These are phyloP conservation scores for Thermoascus crustaceus DNA, from an alignment of 2,329 filamentous ascomycete species.

Conservation along the genomic window DNA sequence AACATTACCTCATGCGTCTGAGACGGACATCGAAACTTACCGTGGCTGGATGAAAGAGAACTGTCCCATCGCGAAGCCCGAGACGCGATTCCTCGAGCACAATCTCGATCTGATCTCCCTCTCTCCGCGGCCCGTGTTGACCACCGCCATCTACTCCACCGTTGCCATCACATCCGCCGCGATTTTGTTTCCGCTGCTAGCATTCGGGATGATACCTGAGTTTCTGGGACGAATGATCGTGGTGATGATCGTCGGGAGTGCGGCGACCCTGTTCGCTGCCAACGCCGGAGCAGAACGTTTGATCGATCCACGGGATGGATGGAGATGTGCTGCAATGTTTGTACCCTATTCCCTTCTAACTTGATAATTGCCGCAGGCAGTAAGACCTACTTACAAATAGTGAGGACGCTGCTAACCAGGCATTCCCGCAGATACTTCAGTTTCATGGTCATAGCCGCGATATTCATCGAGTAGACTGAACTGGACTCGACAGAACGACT, in stretches of 20 bases:
- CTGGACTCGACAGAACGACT: no score
- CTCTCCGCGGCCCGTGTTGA: constrained; percentile 14
- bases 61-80: constrained; percentile 42
- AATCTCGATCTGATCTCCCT: constrained; percentile 39
- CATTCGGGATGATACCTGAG: constrained; percentile 50
- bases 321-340: constrained; percentile 32
- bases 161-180: constrained; percentile 43
- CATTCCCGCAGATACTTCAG: constrained; percentile 27
- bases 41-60: constrained; percentile 46
- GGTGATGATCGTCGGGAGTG: constrained; percentile 45
- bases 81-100: constrained; percentile 46
- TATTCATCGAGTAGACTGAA: constrained; percentile 26
- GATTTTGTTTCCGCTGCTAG: constrained; percentile 50
- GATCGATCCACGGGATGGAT: constrained; percentile 31
- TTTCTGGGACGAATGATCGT: constrained; percentile 53
- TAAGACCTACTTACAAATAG: no score
- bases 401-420: constrained; percentile 1
- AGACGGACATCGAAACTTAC: constrained; percentile 45
- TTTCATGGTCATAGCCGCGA: constrained; percentile 31
- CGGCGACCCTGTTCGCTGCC: constrained; percentile 35
- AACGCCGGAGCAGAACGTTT: constrained; percentile 27
- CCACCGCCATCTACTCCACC: constrained; percentile 25
- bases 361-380: no score
- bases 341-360: constrained; percentile 9
- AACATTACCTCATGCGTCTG: constrained; percentile 37